Evolutionary conservation across 2,329 filamentous ascomycete genomes (phyloP), one percentile per base, ranked within the genome.

Genomic region (Drechslerella coelobrocha): DNA sequence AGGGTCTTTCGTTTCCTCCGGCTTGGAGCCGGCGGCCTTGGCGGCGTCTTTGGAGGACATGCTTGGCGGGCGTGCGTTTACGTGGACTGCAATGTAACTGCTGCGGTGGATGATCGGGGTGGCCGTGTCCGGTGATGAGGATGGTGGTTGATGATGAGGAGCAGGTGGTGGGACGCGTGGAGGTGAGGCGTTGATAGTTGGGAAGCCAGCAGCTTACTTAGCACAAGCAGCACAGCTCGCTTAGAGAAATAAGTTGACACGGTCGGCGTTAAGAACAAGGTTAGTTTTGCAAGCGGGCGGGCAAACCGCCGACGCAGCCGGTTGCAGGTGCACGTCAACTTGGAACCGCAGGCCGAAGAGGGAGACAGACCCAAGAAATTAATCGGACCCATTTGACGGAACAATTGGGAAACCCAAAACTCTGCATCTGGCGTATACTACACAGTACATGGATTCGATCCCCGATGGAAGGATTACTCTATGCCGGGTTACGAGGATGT

Each of bases 31-130:
- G 37, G 61, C 27, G 21, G 59, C 2, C 43, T 61, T 61, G 23
- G 29, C 29, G 29, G 60, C 45, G 50, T 63, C 60, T 56, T 71
- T 71, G 37, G 66, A 71, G 3, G 66, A 71, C 66, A 71, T 71
- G 43, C 8, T 59, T 41, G 17, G 7, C 19, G 31, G 12, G 39
- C n/a, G 48, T 47, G 19, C 9, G 19, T 9, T 10, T 31, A 14
- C 10, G 57, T 53, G 51, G 43, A 17, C 7, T 31, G 29, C 29
- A 31, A 31, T 31, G 29, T 12, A n/a, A n/a, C n/a, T n/a, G n/a
- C n/a, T n/a, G n/a, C n/a, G n/a, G n/a, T n/a, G n/a, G n/a, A n/a
- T n/a, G n/a, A n/a, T 52, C 34, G 17, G 26, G 61, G 39, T 39
- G 56, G 26, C 34, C 34, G 34, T 14, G 34, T 10, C 43, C 23